These are phyloP conservation scores for Phaeosphaeria sp. DNA, from an alignment of 2,329 filamentous ascomycete genomes.

Conservation along the genomic window DNA sequence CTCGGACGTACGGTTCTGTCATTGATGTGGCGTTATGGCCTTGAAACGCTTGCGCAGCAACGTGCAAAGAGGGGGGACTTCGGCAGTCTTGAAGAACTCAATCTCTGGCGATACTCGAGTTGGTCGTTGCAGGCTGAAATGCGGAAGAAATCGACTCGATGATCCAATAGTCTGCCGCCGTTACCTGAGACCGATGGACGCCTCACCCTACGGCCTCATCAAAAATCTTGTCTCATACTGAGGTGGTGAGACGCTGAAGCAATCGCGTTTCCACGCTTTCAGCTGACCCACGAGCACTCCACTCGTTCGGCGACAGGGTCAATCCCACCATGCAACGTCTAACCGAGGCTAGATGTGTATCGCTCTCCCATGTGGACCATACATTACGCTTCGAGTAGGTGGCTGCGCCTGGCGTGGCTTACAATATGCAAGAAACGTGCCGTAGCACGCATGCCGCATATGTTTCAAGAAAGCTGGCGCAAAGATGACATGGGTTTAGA, in stretches of 20 bases:
- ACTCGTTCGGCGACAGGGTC: not conserved
- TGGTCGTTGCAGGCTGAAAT: not conserved
- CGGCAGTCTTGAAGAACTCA: not conserved
- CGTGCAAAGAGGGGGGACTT: not conserved
- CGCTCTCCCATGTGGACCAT: not conserved
- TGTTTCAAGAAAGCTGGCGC: not conserved
- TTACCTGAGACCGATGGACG: not conserved
- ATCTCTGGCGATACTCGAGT: not conserved
- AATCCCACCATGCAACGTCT: not conserved
- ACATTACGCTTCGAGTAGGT: constrained; percentile 3
- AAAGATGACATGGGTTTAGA: not conserved
- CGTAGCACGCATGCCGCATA: not conserved
- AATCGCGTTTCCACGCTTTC: not conserved
- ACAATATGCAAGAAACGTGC: constrained; percentile 1
- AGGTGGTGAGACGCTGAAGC: not conserved
- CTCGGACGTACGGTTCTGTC: not conserved
- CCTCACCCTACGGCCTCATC: not conserved
- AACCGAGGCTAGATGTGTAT: not conserved
- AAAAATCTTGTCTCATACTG: not conserved
- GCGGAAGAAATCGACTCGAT: not conserved
- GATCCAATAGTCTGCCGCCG: not conserved
- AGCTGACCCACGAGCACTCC: not conserved
- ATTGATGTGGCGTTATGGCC: not conserved
- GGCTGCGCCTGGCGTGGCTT: not conserved
- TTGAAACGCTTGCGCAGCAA: not conserved